These are phyloP conservation scores for Penicillium daleae DNA, from an alignment of 495 filamentous ascomycete species.

Conservation along the genomic window DNA sequence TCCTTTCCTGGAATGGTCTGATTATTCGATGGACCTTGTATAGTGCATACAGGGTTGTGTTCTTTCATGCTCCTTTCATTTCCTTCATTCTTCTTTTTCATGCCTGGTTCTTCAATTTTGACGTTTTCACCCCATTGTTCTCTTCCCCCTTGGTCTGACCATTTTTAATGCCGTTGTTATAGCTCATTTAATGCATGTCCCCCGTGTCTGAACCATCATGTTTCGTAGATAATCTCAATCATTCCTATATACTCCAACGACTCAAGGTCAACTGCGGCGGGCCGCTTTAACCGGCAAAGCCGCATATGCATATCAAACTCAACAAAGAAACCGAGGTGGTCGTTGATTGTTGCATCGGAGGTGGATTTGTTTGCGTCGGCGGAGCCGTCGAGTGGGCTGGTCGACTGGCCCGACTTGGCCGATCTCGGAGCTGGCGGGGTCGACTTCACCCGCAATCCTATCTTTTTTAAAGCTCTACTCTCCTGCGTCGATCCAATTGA, in stretches of 20 bases:
- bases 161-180: slow-evolving; percentile 28
- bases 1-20: slow-evolving; percentile 19
- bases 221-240: background rate
- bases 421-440: slow-evolving; percentile 39
- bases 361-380: background rate
- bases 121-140: slow-evolving; percentile 17
- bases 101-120: slow-evolving; percentile 20
- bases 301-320: background rate
- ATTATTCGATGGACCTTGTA: slow-evolving; percentile 23
- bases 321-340: background rate
- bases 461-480: slow-evolving; percentile 32
- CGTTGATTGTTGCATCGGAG: background rate
- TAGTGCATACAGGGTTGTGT: slow-evolving; percentile 34
- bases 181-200: slow-evolving; percentile 39
- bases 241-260: background rate
- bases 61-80: slow-evolving; percentile 20
- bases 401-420: slow-evolving; percentile 18
- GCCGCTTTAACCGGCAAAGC: background rate
- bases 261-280: background rate
- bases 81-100: slow-evolving; percentile 16
- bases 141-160: slow-evolving; percentile 12
- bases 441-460: slow-evolving; percentile 34
- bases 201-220: slow-evolving; percentile 15
- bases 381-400: background rate
- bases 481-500: slow-evolving; percentile 21